Base-by-base conservation (phyloP, 2,329 filamentous ascomycete species). In the Metarhizium robertsii region DNA sequence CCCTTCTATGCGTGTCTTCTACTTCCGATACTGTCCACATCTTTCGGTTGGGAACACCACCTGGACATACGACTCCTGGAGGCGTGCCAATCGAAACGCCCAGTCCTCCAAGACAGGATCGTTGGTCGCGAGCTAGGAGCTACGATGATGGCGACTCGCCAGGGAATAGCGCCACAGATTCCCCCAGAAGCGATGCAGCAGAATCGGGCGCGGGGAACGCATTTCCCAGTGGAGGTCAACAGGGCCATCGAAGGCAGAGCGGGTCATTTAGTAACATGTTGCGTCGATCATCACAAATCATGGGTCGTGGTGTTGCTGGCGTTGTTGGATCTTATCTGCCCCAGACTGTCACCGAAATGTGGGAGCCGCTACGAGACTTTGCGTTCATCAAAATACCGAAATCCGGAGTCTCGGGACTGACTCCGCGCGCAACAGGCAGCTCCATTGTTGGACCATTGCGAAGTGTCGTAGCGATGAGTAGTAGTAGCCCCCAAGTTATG, bases 391-490 rank as follows among this genome's bases (percentile, higher is more conserved):
- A 94, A 69, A 83, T 99, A 50, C 92, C 92, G 14, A 90, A 87
- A 66, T 68, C 76, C 5, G 58, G 63, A 16, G 55, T 59, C 3
- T 56, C 65, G 4, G 58, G 55, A 6, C 48, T 59, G 4, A 51
- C 59, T 38, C 56, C 64, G 6, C 50, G 62, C 36, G 49, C 59
- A 61, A 20, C 70, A 4, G 65, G 66, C 36, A 72, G 72, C 29
- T 65, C 67, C 4, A 60, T 66, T 1, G 64, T 68, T 6, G 63
- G 79, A 0, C 85, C 89, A 0, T 71, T 95, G 45, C 80, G 88
- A 61, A 96, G 90, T 61, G 92, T 99, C n/a, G 94, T 99, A 47
- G 92, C 94, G 8, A 95, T 99, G 86, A 96, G 90, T 67, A 94
- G 87, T 65, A 95, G 86, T 67, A 92, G 88, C 30, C 94, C 94